These are phyloP conservation scores for Populus hybrid DNA, from an alignment of 441 rosid genomes.

Conservation along the genomic window DNA sequence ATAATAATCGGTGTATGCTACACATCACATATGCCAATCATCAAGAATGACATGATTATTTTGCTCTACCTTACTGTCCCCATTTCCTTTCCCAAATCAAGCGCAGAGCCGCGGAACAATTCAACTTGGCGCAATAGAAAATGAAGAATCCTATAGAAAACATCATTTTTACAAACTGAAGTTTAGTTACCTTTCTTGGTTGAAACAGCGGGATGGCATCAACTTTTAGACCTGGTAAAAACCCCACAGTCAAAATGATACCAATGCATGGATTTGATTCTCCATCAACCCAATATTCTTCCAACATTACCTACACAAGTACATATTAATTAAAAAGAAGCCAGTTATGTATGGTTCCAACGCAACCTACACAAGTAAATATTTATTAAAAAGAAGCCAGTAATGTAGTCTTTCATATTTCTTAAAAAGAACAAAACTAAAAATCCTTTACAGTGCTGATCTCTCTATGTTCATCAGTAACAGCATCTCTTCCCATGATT, in stretches of 20 bases:
- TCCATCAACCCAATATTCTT: conserved; percentile 6
- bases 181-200: conserved; percentile 27
- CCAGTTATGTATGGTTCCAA: not conserved
- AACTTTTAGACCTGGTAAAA: conserved; percentile 77
- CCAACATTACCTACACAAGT: conserved; percentile 38
- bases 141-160: not conserved
- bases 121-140: not conserved
- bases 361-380: not conserved
- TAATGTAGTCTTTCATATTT: not conserved
- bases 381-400: not conserved
- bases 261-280: conserved; percentile 20
- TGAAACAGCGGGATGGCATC: conserved; percentile 53
- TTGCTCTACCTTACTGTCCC: too few relatives aligned
- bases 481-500: conserved; percentile 61
- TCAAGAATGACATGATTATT: too few relatives aligned
- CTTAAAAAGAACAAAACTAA: not conserved
- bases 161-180: not conserved
- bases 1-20: too few relatives aligned
- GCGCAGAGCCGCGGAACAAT: not conserved
- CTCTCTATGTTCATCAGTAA: conserved; percentile 53
- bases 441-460: conserved; percentile 23
- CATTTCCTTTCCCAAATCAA: not conserved
- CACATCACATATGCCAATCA: too few relatives aligned
- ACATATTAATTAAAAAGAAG: not conserved
- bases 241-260: conserved; percentile 67